A percentile compares a stretch with the other conserved stretches of the same genome.
phyloP scores from a whole-genome alignment of 2,329 filamentous ascomycete species.

The Pseudogymnoascus sp. region DNA sequence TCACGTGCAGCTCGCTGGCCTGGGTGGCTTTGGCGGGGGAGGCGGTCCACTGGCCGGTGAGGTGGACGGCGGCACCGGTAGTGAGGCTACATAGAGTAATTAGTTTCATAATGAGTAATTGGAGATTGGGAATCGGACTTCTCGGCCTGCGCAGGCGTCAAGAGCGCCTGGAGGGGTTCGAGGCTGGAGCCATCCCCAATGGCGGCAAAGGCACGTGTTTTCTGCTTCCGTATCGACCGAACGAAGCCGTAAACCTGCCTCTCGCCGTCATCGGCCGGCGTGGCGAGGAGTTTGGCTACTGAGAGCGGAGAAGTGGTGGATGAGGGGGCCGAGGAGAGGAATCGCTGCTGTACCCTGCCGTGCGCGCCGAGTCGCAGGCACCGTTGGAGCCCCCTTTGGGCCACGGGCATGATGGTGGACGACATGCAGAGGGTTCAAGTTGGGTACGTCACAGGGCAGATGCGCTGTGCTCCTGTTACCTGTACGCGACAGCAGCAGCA shows the following conservation, averaged over 20 bases:
- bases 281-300: slow-evolving; percentile 51
- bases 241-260: slow-evolving; percentile 71
- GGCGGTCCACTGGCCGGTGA: slow-evolving; percentile 69
- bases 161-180: slow-evolving; percentile 57
- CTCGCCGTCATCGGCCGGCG: slow-evolving; percentile 38
- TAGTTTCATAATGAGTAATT: slow-evolving; percentile 10
- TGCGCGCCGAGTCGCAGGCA: slow-evolving; percentile 9
- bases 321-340: slow-evolving; percentile 23
- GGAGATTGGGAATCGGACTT: slow-evolving; percentile 18
- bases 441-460: slow-evolving; percentile 7
- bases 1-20: slow-evolving; percentile 73
- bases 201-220: slow-evolving; percentile 73
- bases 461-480: background rate
- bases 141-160: slow-evolving; percentile 25
- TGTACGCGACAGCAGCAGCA: background rate
- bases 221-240: slow-evolving; percentile 79
- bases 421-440: slow-evolving; percentile 3
- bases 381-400: slow-evolving; percentile 9
- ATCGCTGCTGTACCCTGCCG: slow-evolving; percentile 14
- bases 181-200: slow-evolving; percentile 82
- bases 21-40: slow-evolving; percentile 61
- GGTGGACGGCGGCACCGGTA: slow-evolving; percentile 70
- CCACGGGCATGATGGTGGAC: slow-evolving; percentile 9
- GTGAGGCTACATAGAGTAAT: slow-evolving; percentile 52
- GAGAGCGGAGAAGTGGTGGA: slow-evolving; percentile 34